These are phyloP conservation scores for Larix sibirica DNA, from an alignment of 83 land plant species.

Conservation along the genomic window DNA sequence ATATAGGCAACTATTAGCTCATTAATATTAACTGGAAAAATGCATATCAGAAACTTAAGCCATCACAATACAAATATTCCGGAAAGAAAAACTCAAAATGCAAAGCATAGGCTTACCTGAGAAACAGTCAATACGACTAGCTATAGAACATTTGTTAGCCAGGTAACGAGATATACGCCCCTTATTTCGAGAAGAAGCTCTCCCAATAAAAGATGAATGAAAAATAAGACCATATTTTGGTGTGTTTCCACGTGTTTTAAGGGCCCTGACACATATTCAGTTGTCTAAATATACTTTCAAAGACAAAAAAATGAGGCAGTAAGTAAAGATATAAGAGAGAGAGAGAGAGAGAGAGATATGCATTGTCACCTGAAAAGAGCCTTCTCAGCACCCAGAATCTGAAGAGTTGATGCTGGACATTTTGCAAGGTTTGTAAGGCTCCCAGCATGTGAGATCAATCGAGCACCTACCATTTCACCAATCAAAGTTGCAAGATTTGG, in stretches of 20 bases:
- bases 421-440: conserved; percentile 97
- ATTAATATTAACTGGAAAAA: neutral
- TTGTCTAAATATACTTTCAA: neutral
- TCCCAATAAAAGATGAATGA: conserved; percentile 96
- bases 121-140: conserved; percentile 94
- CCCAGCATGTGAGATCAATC: conserved; percentile 98
- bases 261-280: conserved; percentile 52
- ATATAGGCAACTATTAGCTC: neutral
- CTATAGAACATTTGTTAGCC: conserved; percentile 97
- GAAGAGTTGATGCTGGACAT: conserved; percentile 96
- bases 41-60: neutral
- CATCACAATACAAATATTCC: neutral
- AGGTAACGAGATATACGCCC: conserved; percentile 98
- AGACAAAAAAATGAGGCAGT: neutral
- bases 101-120: conserved; percentile 44
- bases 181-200: conserved; percentile 83
- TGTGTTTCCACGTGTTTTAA: conserved; percentile 94
- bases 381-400: conserved; percentile 98
- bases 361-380: conserved; percentile 89
- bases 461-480: conserved; percentile 99
- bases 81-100: neutral
- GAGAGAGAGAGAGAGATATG: neutral
- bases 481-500: conserved; percentile 93
- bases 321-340: neutral
- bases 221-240: conserved; percentile 98